phyloP scores from a whole-genome alignment of 768 basidiomycete species.

The Russula sp. region DNA sequence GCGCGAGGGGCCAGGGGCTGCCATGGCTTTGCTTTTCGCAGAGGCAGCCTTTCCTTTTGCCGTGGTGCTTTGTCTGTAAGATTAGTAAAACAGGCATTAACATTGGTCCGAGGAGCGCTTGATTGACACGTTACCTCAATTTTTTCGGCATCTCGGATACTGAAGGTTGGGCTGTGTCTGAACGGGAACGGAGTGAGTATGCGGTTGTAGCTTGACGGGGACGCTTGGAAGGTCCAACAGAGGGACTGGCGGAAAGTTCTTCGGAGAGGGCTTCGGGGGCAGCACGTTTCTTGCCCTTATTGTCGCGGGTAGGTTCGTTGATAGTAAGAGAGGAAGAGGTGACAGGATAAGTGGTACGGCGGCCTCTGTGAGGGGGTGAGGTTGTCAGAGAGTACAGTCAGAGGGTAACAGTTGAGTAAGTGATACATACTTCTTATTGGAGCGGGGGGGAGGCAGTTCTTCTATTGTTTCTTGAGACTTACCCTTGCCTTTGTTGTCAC shows the following conservation, averaged over 20 bases:
- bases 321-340: conserved; percentile 48
- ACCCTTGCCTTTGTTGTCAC: conserved; percentile 40
- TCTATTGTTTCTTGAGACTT: conserved; percentile 68
- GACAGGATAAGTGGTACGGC: conserved; percentile 47
- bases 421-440: conserved; percentile 28
- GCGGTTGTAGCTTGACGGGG: conserved; percentile 44
- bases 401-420: conserved; percentile 33
- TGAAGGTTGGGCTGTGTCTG: conserved; percentile 35
- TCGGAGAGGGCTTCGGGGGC: conserved; percentile 63
- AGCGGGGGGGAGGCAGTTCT: conserved; percentile 29
- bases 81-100: conserved; percentile 16
- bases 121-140: conserved; percentile 42
- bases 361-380: conserved; percentile 40
- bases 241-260: conserved; percentile 44
- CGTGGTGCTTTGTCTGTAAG: conserved; percentile 42
- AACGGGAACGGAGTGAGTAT: conserved; percentile 65
- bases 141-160: conserved; percentile 68
- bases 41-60: conserved; percentile 36
- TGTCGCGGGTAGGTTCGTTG: conserved; percentile 69
- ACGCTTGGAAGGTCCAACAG: conserved; percentile 53
- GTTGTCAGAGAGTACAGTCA: conserved; percentile 10
- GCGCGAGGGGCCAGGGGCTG: conserved; percentile 57
- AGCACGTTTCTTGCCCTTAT: conserved; percentile 92
- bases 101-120: not conserved
- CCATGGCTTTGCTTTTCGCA: conserved; percentile 50